Conservation (phyloP, 208 protist genomes). For the Tetramitus jugosus region DNA sequence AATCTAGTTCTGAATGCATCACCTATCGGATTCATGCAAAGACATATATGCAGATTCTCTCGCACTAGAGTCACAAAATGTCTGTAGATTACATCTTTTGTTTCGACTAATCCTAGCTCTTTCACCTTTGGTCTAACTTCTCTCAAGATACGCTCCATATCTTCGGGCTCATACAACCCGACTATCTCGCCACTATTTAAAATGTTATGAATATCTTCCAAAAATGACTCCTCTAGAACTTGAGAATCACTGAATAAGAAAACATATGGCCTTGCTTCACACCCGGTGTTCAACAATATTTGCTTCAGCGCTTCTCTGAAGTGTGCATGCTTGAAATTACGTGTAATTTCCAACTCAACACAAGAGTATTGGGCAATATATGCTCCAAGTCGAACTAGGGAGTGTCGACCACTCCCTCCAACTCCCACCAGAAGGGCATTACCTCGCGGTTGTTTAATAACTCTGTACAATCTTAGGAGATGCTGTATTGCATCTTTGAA, state of each 20-base stretch:
- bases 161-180: slow-evolving; percentile 92
- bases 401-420: slow-evolving; percentile 90
- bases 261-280: slow-evolving; percentile 80
- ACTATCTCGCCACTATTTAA: slow-evolving; percentile 92
- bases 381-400: slow-evolving; percentile 83
- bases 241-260: slow-evolving; percentile 97
- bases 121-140: slow-evolving; percentile 59
- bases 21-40: slow-evolving; percentile 93
- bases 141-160: slow-evolving; percentile 77
- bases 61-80: slow-evolving; percentile 89
- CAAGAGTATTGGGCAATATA: slow-evolving; percentile 86
- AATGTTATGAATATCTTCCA: slow-evolving; percentile 97
- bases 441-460: slow-evolving; percentile 87
- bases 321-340: slow-evolving; percentile 81
- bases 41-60: slow-evolving; percentile 85
- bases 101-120: slow-evolving; percentile 62
- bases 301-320: slow-evolving; percentile 94
- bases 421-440: slow-evolving; percentile 94
- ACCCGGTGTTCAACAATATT: slow-evolving; percentile 82
- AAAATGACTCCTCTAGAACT: slow-evolving; percentile 84
- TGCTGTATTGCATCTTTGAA: slow-evolving; percentile 95
- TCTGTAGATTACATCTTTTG: slow-evolving; percentile 78
- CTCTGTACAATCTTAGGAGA: slow-evolving; percentile 86
- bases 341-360: slow-evolving; percentile 91
- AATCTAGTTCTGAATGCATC: slow-evolving; percentile 85